phyloP scores from a whole-genome alignment of 2,329 filamentous ascomycete genomes.

The Penicillium decumbens region DNA sequence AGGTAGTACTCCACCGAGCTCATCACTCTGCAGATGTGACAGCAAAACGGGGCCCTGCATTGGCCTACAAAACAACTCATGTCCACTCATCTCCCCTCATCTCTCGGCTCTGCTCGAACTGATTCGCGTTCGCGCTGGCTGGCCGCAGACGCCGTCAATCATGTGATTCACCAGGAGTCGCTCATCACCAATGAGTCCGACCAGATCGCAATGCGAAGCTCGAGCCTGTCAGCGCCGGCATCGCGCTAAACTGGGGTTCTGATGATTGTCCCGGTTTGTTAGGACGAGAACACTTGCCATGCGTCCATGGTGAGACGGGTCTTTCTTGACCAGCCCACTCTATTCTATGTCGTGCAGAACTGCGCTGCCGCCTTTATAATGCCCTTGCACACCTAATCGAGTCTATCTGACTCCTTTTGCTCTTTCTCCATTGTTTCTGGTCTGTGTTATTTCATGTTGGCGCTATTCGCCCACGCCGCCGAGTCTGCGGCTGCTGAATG shows the following conservation, averaged over 20 bases:
- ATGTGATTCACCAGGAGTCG: slow-evolving; percentile 34
- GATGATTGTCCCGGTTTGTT: slow-evolving; percentile 27
- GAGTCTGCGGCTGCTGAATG: slow-evolving; percentile 31
- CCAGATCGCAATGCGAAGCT: slow-evolving; percentile 11
- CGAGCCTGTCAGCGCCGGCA: slow-evolving; percentile 17
- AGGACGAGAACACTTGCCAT: slow-evolving; percentile 19
- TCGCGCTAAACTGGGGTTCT: slow-evolving; percentile 22
- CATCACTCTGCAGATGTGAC: slow-evolving; percentile 6
- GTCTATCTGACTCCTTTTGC: not conserved
- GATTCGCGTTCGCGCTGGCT: slow-evolving; percentile 30
- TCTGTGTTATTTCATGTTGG: slow-evolving; percentile 30
- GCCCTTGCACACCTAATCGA: not conserved
- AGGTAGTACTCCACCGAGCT: slow-evolving; percentile 9
- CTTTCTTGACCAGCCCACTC: slow-evolving; percentile 26
- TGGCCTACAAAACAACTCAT: not conserved
- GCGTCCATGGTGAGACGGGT: slow-evolving; percentile 32
- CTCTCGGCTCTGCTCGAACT: slow-evolving; percentile 18
- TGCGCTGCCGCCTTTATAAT: not conserved
- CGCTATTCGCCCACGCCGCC: slow-evolving; percentile 28
- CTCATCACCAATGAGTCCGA: slow-evolving; percentile 25
- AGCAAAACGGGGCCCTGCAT: no score
- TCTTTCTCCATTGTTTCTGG: slow-evolving; percentile 7
- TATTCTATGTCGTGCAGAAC: not conserved
- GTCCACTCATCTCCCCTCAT: slow-evolving; percentile 13
- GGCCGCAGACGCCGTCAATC: slow-evolving; percentile 34